Evolutionary conservation across 2,329 filamentous ascomycete species (phyloP), one percentile per base, ranked within the genome.

Genomic region (Colletotrichum spaethianum): DNA sequence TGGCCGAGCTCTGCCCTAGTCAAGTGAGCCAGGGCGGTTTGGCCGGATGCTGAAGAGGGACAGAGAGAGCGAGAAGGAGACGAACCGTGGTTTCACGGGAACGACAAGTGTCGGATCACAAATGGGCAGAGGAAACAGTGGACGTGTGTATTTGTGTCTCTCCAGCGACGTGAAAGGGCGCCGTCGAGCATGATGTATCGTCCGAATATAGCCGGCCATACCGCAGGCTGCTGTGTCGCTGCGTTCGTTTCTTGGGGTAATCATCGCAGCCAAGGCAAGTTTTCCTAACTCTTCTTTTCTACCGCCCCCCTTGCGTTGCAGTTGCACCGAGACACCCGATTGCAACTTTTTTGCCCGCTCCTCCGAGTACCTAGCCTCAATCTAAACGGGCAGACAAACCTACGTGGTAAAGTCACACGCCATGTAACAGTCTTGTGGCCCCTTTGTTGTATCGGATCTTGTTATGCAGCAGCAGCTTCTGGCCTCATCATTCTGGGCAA

Each of bases 281-380:
- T 26, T 38, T 26, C n/a, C 9, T 23, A 23, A 16, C 11, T 16
- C 16, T 60, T n/a, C 12, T 60, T 38, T 57, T 16, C 36, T 23
- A n/a, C 42, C 28, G 23, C 38, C n/a, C 20, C 52, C 61, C 46
- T 56, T 63, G 55, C 33, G 28, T 67, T 33, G 38, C 52, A 71
- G 63, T 71, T 56, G 63, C 56, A 71, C 68, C 56, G 55, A 71
- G 56, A 67, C 68, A 67, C 56, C 67, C 63, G 57, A 42, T 63
- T 71, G 68, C 63, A 48, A 67, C 56, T 56, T 33, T 57, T 57
- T 57, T 68, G 63, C 33, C 56, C 63, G 56, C 64, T 63, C 38
- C 20, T 61, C 12, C 42, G 44, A 40, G 33, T 50, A 59, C n/a
- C 23, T 46, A 38, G 26, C 40, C 46, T 55, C 42, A 31, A 70